phyloP scores from a whole-genome alignment of 371 early-diverging fungal genomes.

The Mortierella sp. region DNA sequence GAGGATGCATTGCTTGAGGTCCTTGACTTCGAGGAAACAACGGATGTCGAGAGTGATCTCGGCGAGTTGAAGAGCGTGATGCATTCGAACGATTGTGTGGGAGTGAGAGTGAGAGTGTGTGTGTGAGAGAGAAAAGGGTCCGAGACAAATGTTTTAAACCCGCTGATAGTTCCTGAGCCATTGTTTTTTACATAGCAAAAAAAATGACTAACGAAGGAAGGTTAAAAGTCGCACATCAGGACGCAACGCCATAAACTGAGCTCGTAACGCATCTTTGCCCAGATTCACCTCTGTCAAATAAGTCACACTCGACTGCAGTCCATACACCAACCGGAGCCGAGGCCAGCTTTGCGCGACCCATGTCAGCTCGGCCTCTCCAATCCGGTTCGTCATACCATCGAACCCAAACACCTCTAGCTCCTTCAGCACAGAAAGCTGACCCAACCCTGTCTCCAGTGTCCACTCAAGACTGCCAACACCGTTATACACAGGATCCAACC shows the following conservation, averaged over 20 bases:
- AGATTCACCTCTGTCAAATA: background rate
- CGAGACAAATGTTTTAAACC: background rate
- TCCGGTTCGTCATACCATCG: background rate
- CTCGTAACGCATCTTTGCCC: background rate
- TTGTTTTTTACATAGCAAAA: no score
- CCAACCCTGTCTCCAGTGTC: background rate
- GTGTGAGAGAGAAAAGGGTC: background rate
- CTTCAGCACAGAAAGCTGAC: background rate
- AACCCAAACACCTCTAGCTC: constrained; percentile 10
- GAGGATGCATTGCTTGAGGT: constrained; percentile 11
- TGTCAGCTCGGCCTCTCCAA: background rate
- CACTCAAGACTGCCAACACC: background rate
- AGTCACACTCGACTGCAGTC: background rate
- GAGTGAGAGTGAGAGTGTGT: background rate
- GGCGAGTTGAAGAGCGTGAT: background rate
- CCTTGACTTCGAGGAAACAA: background rate
- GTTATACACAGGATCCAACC: background rate
- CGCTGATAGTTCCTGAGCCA: background rate
- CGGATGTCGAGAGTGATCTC: background rate
- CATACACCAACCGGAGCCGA: background rate
- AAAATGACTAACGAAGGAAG: background rate
- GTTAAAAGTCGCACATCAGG: constrained; percentile 3
- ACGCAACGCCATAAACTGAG: background rate
- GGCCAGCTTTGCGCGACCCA: background rate
- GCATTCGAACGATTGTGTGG: background rate